Conservation (phyloP, 805 yeast species). For the Nakazawaea anatomiae region DNA sequence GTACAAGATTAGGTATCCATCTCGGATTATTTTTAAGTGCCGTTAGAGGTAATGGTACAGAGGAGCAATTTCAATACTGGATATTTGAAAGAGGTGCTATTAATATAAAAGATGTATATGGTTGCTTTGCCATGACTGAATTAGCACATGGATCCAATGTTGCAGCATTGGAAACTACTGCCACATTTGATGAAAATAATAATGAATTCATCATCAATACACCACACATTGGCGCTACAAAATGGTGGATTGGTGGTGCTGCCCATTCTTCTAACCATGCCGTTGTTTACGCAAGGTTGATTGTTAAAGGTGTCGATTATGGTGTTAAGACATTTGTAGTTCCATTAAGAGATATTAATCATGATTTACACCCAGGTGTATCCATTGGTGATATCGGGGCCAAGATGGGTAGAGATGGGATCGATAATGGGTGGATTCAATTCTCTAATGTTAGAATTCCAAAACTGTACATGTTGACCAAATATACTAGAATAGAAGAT, state of each 20-base stretch:
- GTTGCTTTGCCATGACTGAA: constrained; percentile 94
- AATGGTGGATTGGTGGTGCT: constrained; percentile 99
- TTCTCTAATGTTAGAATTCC: constrained; percentile 82
- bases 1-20: constrained; percentile 84
- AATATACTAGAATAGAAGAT: constrained; percentile 64
- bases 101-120: constrained; percentile 57
- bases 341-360: constrained; percentile 74
- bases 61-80: constrained; percentile 83
- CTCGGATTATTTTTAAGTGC: constrained; percentile 79
- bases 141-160: constrained; percentile 92
- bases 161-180: constrained; percentile 90
- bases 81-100: constrained; percentile 61
- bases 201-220: constrained; percentile 76
- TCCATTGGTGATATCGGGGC: constrained; percentile 88
- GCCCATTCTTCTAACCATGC: constrained; percentile 91
- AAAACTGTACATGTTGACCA: constrained; percentile 73
- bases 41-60: constrained; percentile 82
- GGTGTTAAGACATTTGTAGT: constrained; percentile 93
- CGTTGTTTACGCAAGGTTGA: constrained; percentile 77
- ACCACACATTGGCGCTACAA: constrained; percentile 88
- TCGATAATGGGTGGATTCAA: constrained; percentile 97
- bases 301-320: constrained; percentile 77
- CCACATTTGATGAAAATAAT: constrained; percentile 59
- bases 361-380: constrained; percentile 72
- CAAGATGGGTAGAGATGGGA: constrained; percentile 94